phyloP scores from a whole-genome alignment of 2,329 filamentous ascomycete genomes.

The Cercospora nicotianae region DNA sequence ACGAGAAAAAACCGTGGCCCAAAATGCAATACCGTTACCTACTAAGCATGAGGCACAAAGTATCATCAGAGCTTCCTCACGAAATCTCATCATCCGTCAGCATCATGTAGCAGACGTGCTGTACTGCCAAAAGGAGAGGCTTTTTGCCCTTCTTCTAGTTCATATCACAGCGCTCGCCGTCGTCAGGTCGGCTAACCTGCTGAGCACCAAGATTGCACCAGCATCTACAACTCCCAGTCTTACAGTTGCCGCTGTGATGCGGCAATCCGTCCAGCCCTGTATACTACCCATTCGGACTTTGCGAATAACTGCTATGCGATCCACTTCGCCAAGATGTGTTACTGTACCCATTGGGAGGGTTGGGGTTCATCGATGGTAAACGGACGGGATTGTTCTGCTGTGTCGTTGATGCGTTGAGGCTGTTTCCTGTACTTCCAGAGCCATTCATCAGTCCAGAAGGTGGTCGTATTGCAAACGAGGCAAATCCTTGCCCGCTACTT shows the following conservation, averaged over 20 bases:
- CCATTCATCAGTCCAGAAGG: constrained; percentile 10
- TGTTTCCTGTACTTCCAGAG: background rate
- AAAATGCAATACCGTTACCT: background rate
- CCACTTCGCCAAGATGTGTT: constrained; percentile 17
- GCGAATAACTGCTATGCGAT: constrained; percentile 18
- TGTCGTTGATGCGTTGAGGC: background rate
- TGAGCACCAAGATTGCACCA: background rate
- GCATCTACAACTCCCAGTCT: background rate
- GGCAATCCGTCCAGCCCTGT: background rate
- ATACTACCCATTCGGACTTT: constrained; percentile 18
- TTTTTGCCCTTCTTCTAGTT: constrained; percentile 1
- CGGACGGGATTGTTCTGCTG: constrained; percentile 14
- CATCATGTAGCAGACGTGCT: constrained; percentile 8
- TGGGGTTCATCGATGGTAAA: constrained; percentile 18
- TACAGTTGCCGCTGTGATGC: background rate
- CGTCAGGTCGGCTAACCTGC: background rate
- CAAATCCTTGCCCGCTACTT: constrained; percentile 2
- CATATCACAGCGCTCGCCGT: background rate
- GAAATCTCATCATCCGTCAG: background rate
- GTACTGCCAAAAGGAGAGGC: background rate
- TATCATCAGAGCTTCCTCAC: constrained; percentile 2
- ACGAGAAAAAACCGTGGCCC: background rate
- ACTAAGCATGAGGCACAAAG: background rate
- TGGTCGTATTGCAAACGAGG: constrained; percentile 18
- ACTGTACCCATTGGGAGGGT: constrained; percentile 11